Evolutionary conservation across 805 yeast species (phyloP).

Genomic region (Candida bentonensis): DNA sequence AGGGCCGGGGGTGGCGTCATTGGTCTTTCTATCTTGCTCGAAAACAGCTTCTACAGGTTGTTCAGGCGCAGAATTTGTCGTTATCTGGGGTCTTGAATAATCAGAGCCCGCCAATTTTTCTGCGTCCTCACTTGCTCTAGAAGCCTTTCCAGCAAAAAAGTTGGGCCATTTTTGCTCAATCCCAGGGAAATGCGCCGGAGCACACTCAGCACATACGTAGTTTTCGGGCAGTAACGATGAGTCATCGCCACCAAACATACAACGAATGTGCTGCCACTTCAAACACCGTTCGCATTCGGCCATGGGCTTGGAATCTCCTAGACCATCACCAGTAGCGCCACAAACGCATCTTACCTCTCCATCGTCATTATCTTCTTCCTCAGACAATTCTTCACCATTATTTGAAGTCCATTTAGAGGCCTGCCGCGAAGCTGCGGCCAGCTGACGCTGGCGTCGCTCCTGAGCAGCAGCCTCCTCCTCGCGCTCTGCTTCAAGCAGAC

Average conservation of each 20-base stretch:
- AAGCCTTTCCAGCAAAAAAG: neutral
- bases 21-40: no score
- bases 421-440: neutral
- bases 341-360: constrained; percentile 17
- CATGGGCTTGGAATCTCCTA: constrained; percentile 34
- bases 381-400: neutral
- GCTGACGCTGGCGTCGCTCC: neutral
- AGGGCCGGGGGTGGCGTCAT: no score
- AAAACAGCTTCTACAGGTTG: no score
- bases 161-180: constrained; percentile 10
- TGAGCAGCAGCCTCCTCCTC: neutral
- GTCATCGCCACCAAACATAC: constrained; percentile 36
- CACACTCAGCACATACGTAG: constrained; percentile 42
- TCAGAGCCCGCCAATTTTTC: no score
- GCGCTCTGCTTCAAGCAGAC: neutral
- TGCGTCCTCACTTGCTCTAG: constrained; percentile 1
- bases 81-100: no score
- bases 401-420: neutral
- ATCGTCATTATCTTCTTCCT: constrained; percentile 12
- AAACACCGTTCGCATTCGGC: constrained; percentile 50
- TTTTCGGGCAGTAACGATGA: constrained; percentile 33
- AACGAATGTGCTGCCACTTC: constrained; percentile 57
- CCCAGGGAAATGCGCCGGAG: constrained; percentile 19
- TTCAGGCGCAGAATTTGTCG: no score
- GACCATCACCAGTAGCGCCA: constrained; percentile 16